These are phyloP conservation scores for Erysimum cheiri DNA, from an alignment of 441 rosid species.

Conservation along the genomic window DNA sequence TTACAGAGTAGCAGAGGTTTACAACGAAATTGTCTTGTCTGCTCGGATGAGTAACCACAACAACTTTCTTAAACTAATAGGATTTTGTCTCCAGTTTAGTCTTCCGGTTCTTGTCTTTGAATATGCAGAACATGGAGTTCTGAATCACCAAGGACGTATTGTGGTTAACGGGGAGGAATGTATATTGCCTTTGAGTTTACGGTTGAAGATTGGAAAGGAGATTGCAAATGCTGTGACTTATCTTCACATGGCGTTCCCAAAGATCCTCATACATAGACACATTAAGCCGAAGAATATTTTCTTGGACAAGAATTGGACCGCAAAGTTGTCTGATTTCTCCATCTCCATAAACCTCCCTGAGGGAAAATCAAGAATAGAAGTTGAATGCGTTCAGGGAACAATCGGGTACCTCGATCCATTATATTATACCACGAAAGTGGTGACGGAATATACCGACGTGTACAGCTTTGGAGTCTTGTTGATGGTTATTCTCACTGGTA, in stretches of 20 bases:
- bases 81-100: slow-evolving; percentile 44
- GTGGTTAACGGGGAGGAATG: not conserved
- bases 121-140: slow-evolving; percentile 24
- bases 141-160: slow-evolving; percentile 9
- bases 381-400: slow-evolving; percentile 9
- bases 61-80: slow-evolving; percentile 44
- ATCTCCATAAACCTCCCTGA: not conserved
- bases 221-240: slow-evolving; percentile 14
- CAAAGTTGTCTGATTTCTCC: slow-evolving; percentile 13
- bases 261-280: slow-evolving; percentile 14
- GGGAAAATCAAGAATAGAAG: not conserved
- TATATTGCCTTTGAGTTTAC: not conserved
- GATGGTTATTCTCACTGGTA: slow-evolving; percentile 28
- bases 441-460: slow-evolving; percentile 22
- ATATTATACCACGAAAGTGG: not conserved
- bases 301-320: slow-evolving; percentile 13
- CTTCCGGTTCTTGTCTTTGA: slow-evolving; percentile 45
- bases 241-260: slow-evolving; percentile 11
- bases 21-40: slow-evolving; percentile 28
- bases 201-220: slow-evolving; percentile 7
- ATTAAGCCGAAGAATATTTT: not conserved
- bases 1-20: not conserved
- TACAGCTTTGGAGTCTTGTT: slow-evolving; percentile 25
- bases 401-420: slow-evolving; percentile 17
- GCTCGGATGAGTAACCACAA: slow-evolving; percentile 45